Evolutionary conservation across 257 asterid species (phyloP).

Genomic region (Jacaranda copaia): DNA sequence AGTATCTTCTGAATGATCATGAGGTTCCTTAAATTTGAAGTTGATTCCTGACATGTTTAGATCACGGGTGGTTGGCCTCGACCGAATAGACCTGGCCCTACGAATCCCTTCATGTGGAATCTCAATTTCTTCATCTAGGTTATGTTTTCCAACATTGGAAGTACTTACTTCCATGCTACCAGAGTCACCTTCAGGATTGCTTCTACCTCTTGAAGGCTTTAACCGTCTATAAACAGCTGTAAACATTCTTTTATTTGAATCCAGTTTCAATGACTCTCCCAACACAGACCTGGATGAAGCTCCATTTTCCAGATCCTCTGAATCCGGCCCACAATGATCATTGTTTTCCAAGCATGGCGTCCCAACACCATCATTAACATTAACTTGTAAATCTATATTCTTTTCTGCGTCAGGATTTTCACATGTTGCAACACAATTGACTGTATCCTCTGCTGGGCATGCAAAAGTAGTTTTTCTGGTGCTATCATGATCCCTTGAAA

Average conservation of each 20-base stretch:
- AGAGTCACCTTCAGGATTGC: constrained; percentile 52
- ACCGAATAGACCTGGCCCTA: constrained; percentile 71
- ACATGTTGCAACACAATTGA: constrained; percentile 36
- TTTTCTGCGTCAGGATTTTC: constrained; percentile 40
- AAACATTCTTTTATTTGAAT: constrained; percentile 70
- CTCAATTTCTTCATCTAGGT: constrained; percentile 56
- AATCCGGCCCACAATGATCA: constrained; percentile 45
- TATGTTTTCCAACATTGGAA: constrained; percentile 54
- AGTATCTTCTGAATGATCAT: constrained; percentile 56
- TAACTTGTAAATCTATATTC: constrained; percentile 43
- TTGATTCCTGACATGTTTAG: constrained; percentile 46
- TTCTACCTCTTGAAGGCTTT: constrained; percentile 63
- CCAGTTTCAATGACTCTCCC: constrained; percentile 58
- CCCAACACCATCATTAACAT: constrained; percentile 39
- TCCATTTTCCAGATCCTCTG: constrained; percentile 48
- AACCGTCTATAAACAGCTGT: constrained; percentile 85
- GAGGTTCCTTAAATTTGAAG: constrained; percentile 48
- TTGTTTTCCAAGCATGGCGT: constrained; percentile 43
- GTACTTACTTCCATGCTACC: constrained; percentile 68
- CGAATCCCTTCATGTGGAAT: constrained; percentile 63
- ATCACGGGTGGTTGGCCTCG: constrained; percentile 62
- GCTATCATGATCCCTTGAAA: constrained; percentile 53
- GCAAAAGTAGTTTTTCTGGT: constrained; percentile 40
- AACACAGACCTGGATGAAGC: constrained; percentile 49
- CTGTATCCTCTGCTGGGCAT: constrained; percentile 47